phyloP scores from a whole-genome alignment of 805 yeast species.

The Saccharomycopsis guyanensis region DNA sequence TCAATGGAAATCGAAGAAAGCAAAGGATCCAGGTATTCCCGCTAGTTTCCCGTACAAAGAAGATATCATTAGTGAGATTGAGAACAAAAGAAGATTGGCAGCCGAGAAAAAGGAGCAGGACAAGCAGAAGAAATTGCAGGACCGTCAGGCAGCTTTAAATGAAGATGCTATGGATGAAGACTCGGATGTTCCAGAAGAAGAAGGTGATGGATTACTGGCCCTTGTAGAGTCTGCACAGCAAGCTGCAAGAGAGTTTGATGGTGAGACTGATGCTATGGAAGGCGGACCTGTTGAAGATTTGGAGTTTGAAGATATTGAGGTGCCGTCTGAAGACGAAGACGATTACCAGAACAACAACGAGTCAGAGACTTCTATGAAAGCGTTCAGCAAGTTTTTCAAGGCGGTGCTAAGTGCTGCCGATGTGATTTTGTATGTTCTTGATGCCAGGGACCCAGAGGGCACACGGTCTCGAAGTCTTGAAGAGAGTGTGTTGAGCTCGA shows the following conservation, averaged over 20 bases:
- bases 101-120: conserved; percentile 45
- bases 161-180: conserved; percentile 33
- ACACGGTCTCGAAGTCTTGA: conserved; percentile 91
- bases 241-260: conserved; percentile 72
- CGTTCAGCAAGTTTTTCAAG: conserved; percentile 90
- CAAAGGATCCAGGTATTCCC: conserved; percentile 94
- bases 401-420: conserved; percentile 89
- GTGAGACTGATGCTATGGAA: conserved; percentile 38
- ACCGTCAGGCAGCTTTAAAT: conserved; percentile 32
- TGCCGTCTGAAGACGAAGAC: conserved; percentile 28
- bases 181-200: conserved; percentile 37
- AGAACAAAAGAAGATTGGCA: conserved; percentile 48
- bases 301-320: conserved; percentile 40
- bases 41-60: conserved; percentile 92
- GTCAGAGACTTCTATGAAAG: conserved; percentile 72
- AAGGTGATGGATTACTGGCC: conserved; percentile 63
- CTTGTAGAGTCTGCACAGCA: conserved; percentile 82
- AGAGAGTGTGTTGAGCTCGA: conserved; percentile 73
- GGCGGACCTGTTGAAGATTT: conserved; percentile 39
- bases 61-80: conserved; percentile 64
- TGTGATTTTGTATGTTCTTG: conserved; percentile 86
- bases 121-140: conserved; percentile 41
- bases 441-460: conserved; percentile 95
- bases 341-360: conserved; percentile 35
- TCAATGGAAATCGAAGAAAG: conserved; percentile 83